Conservation (phyloP, 176 grass and related monocot species). For the sorghum (Sorghum bicolor) region DNA sequence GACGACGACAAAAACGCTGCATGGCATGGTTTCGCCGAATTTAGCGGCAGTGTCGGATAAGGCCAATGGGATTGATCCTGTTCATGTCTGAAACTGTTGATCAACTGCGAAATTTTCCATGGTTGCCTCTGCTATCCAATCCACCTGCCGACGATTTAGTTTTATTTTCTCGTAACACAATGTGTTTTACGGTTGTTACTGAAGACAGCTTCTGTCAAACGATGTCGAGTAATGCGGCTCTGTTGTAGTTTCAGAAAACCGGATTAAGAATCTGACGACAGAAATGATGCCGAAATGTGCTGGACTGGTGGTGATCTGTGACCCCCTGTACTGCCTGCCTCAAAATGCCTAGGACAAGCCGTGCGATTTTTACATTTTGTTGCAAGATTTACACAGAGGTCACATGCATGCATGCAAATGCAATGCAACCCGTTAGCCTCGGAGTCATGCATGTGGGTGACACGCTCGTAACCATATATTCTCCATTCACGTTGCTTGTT, state of each 20-base stretch:
- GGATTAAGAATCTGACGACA: not conserved
- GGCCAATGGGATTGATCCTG: not conserved
- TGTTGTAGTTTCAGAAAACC: not conserved
- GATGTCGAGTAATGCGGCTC: not conserved
- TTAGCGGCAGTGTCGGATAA: not conserved
- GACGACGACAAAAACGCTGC: not conserved
- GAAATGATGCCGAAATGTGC: not conserved
- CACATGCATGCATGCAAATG: conserved; percentile 37
- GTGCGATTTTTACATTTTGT: not conserved
- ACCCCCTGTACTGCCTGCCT: not conserved
- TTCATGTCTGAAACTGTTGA: not conserved
- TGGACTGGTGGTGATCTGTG: not conserved
- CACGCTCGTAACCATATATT: not conserved
- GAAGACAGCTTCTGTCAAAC: not conserved
- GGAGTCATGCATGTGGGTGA: conserved; percentile 1
- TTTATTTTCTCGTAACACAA: not conserved
- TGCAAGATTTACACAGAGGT: not conserved
- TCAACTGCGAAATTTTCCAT: not conserved
- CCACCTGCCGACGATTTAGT: not conserved
- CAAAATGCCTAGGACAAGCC: not conserved
- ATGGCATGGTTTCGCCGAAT: not conserved
- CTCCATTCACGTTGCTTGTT: conserved; percentile 25
- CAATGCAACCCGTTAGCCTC: not conserved
- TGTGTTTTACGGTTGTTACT: not conserved
- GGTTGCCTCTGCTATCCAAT: not conserved